Percentiles rank a stretch among this genome's conserved stretches.
These are phyloP conservation scores for Polyplosphaeria fusca DNA, from an alignment of 495 filamentous ascomycete species.

Conservation along the genomic window DNA sequence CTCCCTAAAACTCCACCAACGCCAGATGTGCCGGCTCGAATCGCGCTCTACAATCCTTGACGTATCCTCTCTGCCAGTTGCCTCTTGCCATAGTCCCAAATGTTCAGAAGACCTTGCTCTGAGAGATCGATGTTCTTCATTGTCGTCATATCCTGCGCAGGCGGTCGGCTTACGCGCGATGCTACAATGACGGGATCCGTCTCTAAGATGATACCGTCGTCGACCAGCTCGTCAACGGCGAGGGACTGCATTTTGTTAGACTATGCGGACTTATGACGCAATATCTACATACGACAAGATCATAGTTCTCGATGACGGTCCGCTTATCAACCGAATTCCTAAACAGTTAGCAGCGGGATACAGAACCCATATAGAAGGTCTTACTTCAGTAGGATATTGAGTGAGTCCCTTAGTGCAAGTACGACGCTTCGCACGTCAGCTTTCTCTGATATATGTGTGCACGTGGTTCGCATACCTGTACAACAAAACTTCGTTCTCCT, in stretches of 20 bases:
- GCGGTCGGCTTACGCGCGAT: slow-evolving; percentile 83
- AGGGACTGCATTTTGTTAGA: slow-evolving; percentile 60
- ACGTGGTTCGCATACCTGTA: slow-evolving; percentile 52
- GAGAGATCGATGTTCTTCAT: slow-evolving; percentile 91
- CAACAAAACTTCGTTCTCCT: slow-evolving; percentile 95
- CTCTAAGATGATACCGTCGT: slow-evolving; percentile 95
- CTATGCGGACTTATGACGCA: not conserved
- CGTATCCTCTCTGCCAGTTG: slow-evolving; percentile 89
- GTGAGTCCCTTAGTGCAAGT: slow-evolving; percentile 78
- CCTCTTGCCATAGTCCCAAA: slow-evolving; percentile 90
- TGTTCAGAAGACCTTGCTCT: slow-evolving; percentile 92
- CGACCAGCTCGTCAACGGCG: slow-evolving; percentile 91
- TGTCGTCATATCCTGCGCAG: slow-evolving; percentile 81
- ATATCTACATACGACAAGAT: slow-evolving; percentile 48
- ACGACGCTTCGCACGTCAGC: slow-evolving; percentile 56
- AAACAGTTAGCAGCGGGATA: not conserved
- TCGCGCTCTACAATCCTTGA: slow-evolving; percentile 48
- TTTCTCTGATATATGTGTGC: not conserved
- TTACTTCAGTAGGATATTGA: slow-evolving; percentile 91
- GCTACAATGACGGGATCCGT: slow-evolving; percentile 91
- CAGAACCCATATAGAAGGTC: slow-evolving; percentile 29
- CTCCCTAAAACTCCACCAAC: slow-evolving; percentile 16
- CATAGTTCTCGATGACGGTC: slow-evolving; percentile 97
- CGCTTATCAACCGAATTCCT: slow-evolving; percentile 95
- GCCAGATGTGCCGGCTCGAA: slow-evolving; percentile 2